Percentiles rank a stretch among this genome's conserved stretches.
phyloP scores from a whole-genome alignment of 805 yeast species.

The Zygoascus flipseniorum region DNA sequence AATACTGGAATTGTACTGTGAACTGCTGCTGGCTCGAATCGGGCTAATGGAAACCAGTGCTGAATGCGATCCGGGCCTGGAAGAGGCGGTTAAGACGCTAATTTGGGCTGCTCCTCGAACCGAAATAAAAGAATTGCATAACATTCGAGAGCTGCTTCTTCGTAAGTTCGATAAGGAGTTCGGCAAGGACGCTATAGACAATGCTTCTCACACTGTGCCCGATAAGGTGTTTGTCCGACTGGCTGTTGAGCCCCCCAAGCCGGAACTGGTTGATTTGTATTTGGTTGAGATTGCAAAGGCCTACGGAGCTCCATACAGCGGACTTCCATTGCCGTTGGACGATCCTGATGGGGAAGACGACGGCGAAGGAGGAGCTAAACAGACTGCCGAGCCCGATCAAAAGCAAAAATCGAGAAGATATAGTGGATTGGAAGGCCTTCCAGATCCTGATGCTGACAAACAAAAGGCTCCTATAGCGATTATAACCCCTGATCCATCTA shows the following conservation, averaged over 20 bases:
- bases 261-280: conserved; percentile 58
- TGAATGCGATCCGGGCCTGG: conserved; percentile 49
- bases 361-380: conserved; percentile 1
- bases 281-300: conserved; percentile 74
- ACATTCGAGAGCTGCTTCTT: conserved; percentile 53
- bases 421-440: conserved; percentile 14
- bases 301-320: conserved; percentile 66
- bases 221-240: conserved; percentile 59
- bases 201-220: conserved; percentile 47
- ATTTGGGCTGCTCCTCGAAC: conserved; percentile 64
- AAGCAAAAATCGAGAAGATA: conserved; percentile 9
- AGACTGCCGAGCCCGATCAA: conserved; percentile 7
- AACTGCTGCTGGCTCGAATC: conserved; percentile 66
- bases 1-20: conserved; percentile 73
- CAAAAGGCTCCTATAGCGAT: conserved; percentile 25
- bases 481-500: conserved; percentile 24
- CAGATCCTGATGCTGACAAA: conserved; percentile 14
- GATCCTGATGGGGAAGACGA: conserved; percentile 26
- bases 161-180: conserved; percentile 64
- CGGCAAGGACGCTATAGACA: conserved; percentile 45
- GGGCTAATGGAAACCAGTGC: conserved; percentile 40
- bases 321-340: conserved; percentile 25
- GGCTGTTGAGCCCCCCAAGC: conserved; percentile 56
- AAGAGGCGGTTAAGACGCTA: conserved; percentile 66
- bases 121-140: conserved; percentile 63